phyloP scores from a whole-genome alignment of 257 asterid genomes.

The Solanum gandarillasii region DNA sequence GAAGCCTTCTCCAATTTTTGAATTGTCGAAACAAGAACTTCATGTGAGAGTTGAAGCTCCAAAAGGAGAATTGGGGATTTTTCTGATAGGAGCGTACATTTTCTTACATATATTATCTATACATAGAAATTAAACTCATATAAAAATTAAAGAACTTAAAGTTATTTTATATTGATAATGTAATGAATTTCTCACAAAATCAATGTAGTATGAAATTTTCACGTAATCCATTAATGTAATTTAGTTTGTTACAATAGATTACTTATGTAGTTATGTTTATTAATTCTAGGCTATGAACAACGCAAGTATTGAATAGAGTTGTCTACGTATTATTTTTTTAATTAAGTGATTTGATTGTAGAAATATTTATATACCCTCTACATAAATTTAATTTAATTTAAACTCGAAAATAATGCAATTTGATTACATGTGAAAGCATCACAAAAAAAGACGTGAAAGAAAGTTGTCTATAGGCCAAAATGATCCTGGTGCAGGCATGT shows the following conservation, averaged over 20 bases:
- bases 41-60: too few relatives aligned
- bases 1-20: too few relatives aligned
- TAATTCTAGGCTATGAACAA: not conserved
- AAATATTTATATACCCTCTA: not conserved
- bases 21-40: too few relatives aligned
- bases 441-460: not conserved
- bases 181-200: not conserved
- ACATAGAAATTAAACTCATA: not conserved
- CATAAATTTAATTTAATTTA: not conserved
- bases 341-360: too few relatives aligned
- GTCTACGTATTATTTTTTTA: accelerated
- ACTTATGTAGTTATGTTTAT: not conserved
- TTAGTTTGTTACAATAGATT: not conserved
- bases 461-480: not conserved
- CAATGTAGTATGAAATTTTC: not conserved
- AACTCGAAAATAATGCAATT: not conserved
- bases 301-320: not conserved
- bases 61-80: too few relatives aligned
- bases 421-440: not conserved
- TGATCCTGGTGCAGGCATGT: not conserved
- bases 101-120: accelerated
- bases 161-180: not conserved
- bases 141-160: not conserved
- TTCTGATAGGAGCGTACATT: too few relatives aligned
- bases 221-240: not conserved